Evolutionary conservation across 2,329 filamentous ascomycete genomes (phyloP).

Genomic region (Ramularia endophylla): DNA sequence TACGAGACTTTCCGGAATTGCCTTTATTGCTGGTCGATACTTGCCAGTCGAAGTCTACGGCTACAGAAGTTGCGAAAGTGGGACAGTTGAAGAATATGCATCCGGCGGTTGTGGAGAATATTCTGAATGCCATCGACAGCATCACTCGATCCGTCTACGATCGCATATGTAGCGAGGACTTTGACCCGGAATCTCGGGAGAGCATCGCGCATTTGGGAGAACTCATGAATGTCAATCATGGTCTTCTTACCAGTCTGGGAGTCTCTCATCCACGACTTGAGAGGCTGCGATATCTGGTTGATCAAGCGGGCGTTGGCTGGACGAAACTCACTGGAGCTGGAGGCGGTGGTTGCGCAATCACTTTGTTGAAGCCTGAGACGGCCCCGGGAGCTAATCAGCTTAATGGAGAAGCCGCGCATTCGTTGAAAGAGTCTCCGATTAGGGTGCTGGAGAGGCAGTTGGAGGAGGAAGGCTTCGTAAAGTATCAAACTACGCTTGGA

Average conservation of each 20-base stretch:
- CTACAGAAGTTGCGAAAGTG: conserved; percentile 82
- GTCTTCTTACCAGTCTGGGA: conserved; percentile 80
- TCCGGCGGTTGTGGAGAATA: conserved; percentile 69
- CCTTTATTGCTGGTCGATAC: conserved; percentile 89
- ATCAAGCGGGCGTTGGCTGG: conserved; percentile 87
- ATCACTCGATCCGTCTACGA: conserved; percentile 56
- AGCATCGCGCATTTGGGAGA: conserved; percentile 73
- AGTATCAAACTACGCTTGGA: conserved; percentile 83
- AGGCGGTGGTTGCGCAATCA: conserved; percentile 93
- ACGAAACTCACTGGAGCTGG: conserved; percentile 96
- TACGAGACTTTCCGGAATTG: conserved; percentile 87
- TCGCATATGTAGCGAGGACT: conserved; percentile 52
- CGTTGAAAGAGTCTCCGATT: conserved; percentile 34
- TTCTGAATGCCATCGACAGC: conserved; percentile 79
- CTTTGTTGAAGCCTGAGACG: conserved; percentile 65
- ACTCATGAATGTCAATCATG: conserved; percentile 90
- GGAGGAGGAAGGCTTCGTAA: conserved; percentile 60
- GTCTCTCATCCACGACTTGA: conserved; percentile 94
- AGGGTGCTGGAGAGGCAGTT: conserved; percentile 57
- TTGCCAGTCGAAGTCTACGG: conserved; percentile 77
- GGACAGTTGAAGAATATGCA: conserved; percentile 63
- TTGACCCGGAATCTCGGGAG: conserved; percentile 58
- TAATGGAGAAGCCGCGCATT: conserved; percentile 11
- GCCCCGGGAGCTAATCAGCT: conserved; percentile 7
- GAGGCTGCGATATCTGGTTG: conserved; percentile 82